These are phyloP conservation scores for Capronia americana DNA, from an alignment of 2,329 filamentous ascomycete genomes.

Conservation along the genomic window DNA sequence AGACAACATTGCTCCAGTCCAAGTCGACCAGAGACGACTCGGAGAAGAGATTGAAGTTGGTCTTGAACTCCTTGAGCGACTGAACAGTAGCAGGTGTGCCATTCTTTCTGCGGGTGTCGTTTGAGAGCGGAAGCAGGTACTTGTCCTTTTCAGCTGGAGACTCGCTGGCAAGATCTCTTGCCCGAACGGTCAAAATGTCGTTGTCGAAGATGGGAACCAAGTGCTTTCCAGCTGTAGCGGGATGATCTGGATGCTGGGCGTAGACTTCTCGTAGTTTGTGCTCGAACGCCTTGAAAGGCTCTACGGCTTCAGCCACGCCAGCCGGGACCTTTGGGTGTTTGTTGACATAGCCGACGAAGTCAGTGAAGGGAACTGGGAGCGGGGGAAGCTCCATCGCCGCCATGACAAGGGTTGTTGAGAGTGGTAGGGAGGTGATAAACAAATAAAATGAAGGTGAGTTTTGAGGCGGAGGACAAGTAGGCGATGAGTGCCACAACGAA, in stretches of 20 bases:
- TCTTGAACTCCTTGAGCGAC: slow-evolving; percentile 72
- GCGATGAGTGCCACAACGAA: background rate
- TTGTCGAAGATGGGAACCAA: slow-evolving; percentile 46
- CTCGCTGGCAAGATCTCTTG: slow-evolving; percentile 45
- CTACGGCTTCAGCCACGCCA: slow-evolving; percentile 43
- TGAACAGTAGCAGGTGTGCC: slow-evolving; percentile 72
- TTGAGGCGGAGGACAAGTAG: background rate
- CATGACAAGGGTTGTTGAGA: background rate
- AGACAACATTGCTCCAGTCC: slow-evolving; percentile 83
- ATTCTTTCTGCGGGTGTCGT: slow-evolving; percentile 64
- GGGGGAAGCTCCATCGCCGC: slow-evolving; percentile 27
- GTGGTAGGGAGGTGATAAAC: background rate
- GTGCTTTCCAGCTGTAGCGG: slow-evolving; percentile 42
- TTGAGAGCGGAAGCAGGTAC: slow-evolving; percentile 46
- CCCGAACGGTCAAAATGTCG: slow-evolving; percentile 42
- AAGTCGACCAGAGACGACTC: slow-evolving; percentile 77
- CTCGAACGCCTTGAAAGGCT: slow-evolving; percentile 49
- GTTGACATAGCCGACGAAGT: slow-evolving; percentile 32
- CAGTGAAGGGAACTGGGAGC: slow-evolving; percentile 29
- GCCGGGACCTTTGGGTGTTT: slow-evolving; percentile 40
- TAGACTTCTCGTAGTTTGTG: slow-evolving; percentile 47
- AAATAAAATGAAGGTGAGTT: background rate
- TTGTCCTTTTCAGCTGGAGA: slow-evolving; percentile 42
- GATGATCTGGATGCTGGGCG: slow-evolving; percentile 48
- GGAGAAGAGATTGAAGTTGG: slow-evolving; percentile 81